Evolutionary conservation across 768 basidiomycete genomes (phyloP).

Genomic region (Boletus sp.): DNA sequence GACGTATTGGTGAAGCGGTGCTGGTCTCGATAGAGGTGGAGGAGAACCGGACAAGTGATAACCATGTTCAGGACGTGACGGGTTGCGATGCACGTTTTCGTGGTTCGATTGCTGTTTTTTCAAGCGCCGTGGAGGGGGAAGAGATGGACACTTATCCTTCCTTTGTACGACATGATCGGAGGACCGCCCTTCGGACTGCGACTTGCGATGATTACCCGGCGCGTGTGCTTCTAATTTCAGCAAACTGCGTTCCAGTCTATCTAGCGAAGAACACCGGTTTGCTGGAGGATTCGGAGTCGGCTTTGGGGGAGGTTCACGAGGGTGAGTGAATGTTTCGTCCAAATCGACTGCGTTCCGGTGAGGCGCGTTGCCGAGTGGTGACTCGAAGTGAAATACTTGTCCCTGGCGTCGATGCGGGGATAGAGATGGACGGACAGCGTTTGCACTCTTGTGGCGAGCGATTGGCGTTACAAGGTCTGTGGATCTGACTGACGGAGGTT

Average conservation of each 20-base stretch:
- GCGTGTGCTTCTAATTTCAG: conserved; percentile 32
- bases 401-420: conserved; percentile 25
- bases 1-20: neutral
- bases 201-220: conserved; percentile 26
- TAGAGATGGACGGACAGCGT: conserved; percentile 1
- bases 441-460: conserved; percentile 7
- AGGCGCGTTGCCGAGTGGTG: neutral
- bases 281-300: conserved; percentile 9
- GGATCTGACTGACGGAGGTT: neutral
- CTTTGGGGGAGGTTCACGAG: conserved; percentile 21
- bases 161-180: neutral
- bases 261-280: conserved; percentile 31
- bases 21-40: conserved; percentile 4
- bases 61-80: neutral
- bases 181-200: conserved; percentile 13
- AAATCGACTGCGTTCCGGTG: conserved; percentile 1
- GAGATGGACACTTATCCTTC: conserved; percentile 21
- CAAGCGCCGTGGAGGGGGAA: conserved; percentile 14
- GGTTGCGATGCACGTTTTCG: neutral
- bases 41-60: conserved; percentile 6
- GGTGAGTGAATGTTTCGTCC: conserved; percentile 13
- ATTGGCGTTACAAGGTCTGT: neutral
- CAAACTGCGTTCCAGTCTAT: conserved; percentile 35
- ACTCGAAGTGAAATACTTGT: conserved; percentile 23
- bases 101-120: conserved; percentile 13